phyloP scores from a whole-genome alignment of 2,329 filamentous ascomycete genomes.

The Tolypocladium ophioglossoides region DNA sequence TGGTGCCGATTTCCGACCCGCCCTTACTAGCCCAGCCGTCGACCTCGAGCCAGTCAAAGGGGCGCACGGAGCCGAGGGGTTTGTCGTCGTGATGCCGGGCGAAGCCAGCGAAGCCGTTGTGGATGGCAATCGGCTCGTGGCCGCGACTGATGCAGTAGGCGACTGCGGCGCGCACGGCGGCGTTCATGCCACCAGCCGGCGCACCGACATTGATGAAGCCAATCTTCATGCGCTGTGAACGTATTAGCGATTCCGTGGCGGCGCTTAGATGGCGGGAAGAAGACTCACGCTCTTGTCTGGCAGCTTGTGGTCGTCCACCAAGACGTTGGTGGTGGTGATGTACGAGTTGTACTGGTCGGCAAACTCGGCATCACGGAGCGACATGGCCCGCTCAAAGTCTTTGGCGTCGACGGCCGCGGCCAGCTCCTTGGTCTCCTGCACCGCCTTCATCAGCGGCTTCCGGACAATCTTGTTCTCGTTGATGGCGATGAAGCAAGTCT shows the following conservation, averaged over 20 bases:
- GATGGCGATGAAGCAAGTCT: slow-evolving; percentile 91
- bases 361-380: slow-evolving; percentile 84
- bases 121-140: slow-evolving; percentile 86
- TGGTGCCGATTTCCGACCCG: slow-evolving; percentile 95
- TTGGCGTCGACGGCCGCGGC: slow-evolving; percentile 71
- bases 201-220: slow-evolving; percentile 96
- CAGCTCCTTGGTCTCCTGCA: slow-evolving; percentile 75
- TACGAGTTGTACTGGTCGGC: slow-evolving; percentile 86
- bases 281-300: slow-evolving; percentile 56
- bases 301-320: slow-evolving; percentile 56
- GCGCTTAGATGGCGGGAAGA: too few relatives aligned
- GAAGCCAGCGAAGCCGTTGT: slow-evolving; percentile 94
- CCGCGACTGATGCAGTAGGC: slow-evolving; percentile 86
- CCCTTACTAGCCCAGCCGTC: slow-evolving; percentile 94
- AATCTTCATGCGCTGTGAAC: slow-evolving; percentile 67
- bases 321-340: slow-evolving; percentile 77
- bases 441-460: slow-evolving; percentile 80
- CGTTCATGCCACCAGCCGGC: slow-evolving; percentile 96
- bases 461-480: slow-evolving; percentile 96
- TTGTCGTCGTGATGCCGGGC: slow-evolving; percentile 80
- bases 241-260: slow-evolving; percentile 15
- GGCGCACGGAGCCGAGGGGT: slow-evolving; percentile 71
- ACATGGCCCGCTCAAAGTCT: slow-evolving; percentile 82
- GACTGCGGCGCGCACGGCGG: slow-evolving; percentile 83
- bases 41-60: slow-evolving; percentile 86